Evolutionary conservation across 768 basidiomycete genomes (phyloP).

Genomic region (Leccinellum albellum): DNA sequence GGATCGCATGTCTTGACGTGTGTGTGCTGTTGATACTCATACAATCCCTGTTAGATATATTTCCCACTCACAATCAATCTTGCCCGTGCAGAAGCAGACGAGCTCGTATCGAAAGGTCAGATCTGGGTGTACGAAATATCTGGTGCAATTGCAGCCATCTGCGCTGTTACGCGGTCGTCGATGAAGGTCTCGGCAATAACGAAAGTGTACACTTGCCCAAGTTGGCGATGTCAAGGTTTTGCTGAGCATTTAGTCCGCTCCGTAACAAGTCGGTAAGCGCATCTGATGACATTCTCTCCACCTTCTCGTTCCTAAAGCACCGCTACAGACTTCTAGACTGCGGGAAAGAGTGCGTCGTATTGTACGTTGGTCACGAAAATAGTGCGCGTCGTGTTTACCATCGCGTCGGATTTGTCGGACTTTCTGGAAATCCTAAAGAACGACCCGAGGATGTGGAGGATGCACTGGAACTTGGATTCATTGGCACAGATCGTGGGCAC

Average conservation of each 20-base stretch:
- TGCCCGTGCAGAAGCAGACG: conserved; percentile 42
- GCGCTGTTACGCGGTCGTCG: conserved; percentile 54
- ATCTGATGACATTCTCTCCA: background rate
- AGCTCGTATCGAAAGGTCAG: conserved; percentile 46
- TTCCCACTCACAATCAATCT: conserved; percentile 40
- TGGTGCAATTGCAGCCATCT: conserved; percentile 44
- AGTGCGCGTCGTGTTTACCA: conserved; percentile 49
- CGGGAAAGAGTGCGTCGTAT: conserved; percentile 46
- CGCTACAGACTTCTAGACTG: conserved; percentile 36
- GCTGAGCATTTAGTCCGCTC: conserved; percentile 50
- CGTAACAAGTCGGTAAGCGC: conserved; percentile 42
- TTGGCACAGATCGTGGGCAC: conserved; percentile 45
- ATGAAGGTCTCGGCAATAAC: conserved; percentile 50
- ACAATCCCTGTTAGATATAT: conserved; percentile 33
- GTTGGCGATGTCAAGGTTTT: conserved; percentile 44
- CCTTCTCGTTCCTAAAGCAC: background rate
- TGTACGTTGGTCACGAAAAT: conserved; percentile 54
- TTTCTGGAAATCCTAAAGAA: conserved; percentile 34
- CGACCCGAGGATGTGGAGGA: conserved; percentile 42
- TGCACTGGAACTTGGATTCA: conserved; percentile 53
- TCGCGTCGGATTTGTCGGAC: conserved; percentile 50
- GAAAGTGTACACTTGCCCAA: conserved; percentile 51
- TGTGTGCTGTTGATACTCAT: conserved; percentile 1
- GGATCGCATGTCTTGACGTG: background rate
- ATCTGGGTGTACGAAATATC: conserved; percentile 50